Evolutionary conservation across 108 stramenopile genomes (phyloP), one percentile per base, ranked within the genome.

Genomic region (Cyclotella kingstonii): DNA sequence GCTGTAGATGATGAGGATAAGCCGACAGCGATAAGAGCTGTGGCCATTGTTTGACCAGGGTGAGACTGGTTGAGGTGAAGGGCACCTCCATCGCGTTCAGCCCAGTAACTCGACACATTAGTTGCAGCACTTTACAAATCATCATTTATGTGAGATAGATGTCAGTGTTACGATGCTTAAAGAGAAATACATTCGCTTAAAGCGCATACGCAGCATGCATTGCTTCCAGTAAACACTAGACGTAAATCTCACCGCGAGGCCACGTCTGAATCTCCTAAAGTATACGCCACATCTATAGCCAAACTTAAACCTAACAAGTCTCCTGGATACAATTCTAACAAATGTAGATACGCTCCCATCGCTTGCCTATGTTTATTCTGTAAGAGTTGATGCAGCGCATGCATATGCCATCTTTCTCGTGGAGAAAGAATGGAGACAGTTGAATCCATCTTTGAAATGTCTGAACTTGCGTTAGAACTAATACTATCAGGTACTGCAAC

Each of bases 51-150:
- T 72, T 87, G 83, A 19, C 81, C 88, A 31, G 84, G 79, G 31
- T 85, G 78, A 10, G 74, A 66, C 1, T 79, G 85, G 4, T 70
- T 76, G 4, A 81, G 15, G 30, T 73, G 64, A 35, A 77, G 66
- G 14, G 81, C 21, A 55, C 57, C 67, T 52, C 61, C 48, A 25
- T 80, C 67, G 27, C 91, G 86, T 72, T 93, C 91, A 18, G 76
- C 62, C 87, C 91, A 93, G 53, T 93, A 93, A 1, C 86, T 54
- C 8, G 84, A 68, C 23, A 93, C 91, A 36, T 85, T 76, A n/a
- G 81, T 67, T 40, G 83, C 79, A 25, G 84, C 81, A 25, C 73
- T 62, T 41, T 12, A n/a, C n/a, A n/a, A n/a, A n/a, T n/a, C n/a
- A n/a, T n/a, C n/a, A n/a, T n/a, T n/a, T n/a, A n/a, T n/a, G n/a